These are phyloP conservation scores for Lenwebbia sp. DNA, from an alignment of 345 rosid genomes.

Conservation along the genomic window DNA sequence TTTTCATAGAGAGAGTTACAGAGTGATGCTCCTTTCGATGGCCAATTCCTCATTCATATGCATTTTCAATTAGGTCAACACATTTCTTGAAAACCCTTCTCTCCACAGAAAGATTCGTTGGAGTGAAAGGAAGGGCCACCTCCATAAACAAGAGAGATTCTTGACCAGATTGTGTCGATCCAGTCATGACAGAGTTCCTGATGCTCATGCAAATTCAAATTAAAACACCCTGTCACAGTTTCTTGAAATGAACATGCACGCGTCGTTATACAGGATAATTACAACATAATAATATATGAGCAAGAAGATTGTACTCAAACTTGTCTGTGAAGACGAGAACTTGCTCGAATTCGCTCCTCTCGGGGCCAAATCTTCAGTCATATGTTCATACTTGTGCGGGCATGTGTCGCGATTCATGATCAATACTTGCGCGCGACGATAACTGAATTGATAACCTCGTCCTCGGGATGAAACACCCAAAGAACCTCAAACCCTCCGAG, in stretches of 20 bases:
- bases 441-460: constrained; percentile 82
- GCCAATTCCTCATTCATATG: neutral
- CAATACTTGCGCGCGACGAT: constrained; percentile 45
- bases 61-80: neutral
- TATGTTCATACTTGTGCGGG: neutral
- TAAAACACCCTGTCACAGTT: neutral
- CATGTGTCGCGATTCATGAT: neutral
- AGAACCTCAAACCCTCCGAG: constrained; percentile 63
- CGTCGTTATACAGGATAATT: neutral
- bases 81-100: neutral
- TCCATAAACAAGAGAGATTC: neutral
- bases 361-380: neutral
- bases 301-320: neutral
- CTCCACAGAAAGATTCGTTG: neutral
- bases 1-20: neutral
- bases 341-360: neutral
- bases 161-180: neutral
- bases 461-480: constrained; percentile 63
- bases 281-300: neutral
- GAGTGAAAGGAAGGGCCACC: neutral
- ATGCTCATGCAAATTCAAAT: neutral
- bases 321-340: neutral
- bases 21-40: neutral
- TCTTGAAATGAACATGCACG: neutral
- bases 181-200: neutral